phyloP scores from a whole-genome alignment of 169 alveolate species.

The Plasmodium vivax region DNA sequence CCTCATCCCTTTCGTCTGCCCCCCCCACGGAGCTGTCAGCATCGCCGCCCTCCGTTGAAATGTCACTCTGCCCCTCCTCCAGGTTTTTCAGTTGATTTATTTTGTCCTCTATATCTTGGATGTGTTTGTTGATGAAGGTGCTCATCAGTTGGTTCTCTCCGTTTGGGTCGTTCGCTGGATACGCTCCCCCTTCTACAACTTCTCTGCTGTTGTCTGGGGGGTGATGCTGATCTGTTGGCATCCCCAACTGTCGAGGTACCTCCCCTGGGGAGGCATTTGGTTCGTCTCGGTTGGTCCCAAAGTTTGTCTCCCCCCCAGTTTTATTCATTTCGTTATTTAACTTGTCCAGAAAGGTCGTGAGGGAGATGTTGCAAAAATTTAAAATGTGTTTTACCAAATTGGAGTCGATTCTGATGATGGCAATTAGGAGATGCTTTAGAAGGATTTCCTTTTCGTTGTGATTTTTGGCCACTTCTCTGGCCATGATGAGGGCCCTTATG shows the following conservation, averaged over 20 bases:
- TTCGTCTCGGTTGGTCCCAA: not conserved
- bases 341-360: slow-evolving; percentile 42
- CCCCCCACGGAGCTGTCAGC: not conserved
- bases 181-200: not conserved
- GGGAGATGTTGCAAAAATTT: slow-evolving; percentile 44
- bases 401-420: slow-evolving; percentile 43
- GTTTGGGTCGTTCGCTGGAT: not conserved
- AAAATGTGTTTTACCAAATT: slow-evolving; percentile 23
- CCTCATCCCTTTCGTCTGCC: not conserved
- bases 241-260: not conserved
- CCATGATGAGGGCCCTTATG: slow-evolving; percentile 62
- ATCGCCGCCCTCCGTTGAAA: not conserved
- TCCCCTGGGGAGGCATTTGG: not conserved
- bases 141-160: not conserved
- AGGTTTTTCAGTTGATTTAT: not conserved
- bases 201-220: not conserved
- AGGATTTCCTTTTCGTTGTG: slow-evolving; percentile 28
- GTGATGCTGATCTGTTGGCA: not conserved
- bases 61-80: not conserved
- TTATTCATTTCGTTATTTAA: slow-evolving; percentile 21
- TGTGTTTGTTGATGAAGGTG: slow-evolving; percentile 29
- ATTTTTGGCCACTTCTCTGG: slow-evolving; percentile 73
- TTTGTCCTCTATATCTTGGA: slow-evolving; percentile 51
- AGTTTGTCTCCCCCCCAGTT: not conserved
- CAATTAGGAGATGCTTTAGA: slow-evolving; percentile 37